These are phyloP conservation scores for Lodderomyces parapsilosis DNA, from an alignment of 1,139 yeast species.

Conservation along the genomic window DNA sequence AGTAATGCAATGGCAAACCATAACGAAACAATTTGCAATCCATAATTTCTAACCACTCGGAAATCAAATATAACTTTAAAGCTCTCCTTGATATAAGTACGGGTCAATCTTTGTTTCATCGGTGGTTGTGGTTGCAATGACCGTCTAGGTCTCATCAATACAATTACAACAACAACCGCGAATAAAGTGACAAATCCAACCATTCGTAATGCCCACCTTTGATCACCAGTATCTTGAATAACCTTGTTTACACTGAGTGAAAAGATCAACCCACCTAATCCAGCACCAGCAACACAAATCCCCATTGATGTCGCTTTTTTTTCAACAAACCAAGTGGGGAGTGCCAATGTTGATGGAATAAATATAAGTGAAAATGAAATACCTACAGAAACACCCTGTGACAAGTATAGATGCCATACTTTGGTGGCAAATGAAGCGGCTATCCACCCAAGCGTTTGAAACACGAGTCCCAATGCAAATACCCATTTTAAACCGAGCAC, in stretches of 20 bases:
- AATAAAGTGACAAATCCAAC: slow-evolving; percentile 49
- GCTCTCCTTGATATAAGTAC: slow-evolving; percentile 20
- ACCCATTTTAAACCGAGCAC: slow-evolving; percentile 34
- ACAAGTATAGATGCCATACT: slow-evolving; percentile 63
- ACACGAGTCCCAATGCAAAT: slow-evolving; percentile 46
- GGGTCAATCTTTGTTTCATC: slow-evolving; percentile 20
- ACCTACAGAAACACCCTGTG: slow-evolving; percentile 70
- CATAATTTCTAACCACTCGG: slow-evolving; percentile 30
- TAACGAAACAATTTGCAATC: slow-evolving; percentile 42
- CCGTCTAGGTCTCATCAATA: slow-evolving; percentile 45
- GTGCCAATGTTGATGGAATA: slow-evolving; percentile 55
- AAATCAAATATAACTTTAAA: slow-evolving; percentile 27
- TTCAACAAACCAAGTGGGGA: slow-evolving; percentile 65
- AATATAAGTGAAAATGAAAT: slow-evolving; percentile 58
- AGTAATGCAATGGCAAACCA: slow-evolving; percentile 60
- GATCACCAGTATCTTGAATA: slow-evolving; percentile 52
- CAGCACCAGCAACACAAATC: slow-evolving; percentile 59
- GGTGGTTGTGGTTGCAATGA: slow-evolving; percentile 22
- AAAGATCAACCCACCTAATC: slow-evolving; percentile 63
- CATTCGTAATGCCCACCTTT: slow-evolving; percentile 67
- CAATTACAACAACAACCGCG: slow-evolving; percentile 30
- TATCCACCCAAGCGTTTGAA: slow-evolving; percentile 58
- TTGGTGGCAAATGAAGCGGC: slow-evolving; percentile 63
- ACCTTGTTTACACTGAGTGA: slow-evolving; percentile 49
- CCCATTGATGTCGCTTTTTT: slow-evolving; percentile 62